phyloP scores from a whole-genome alignment of 352 stramenopile genomes.

The Halophytophthora polymorphica region DNA sequence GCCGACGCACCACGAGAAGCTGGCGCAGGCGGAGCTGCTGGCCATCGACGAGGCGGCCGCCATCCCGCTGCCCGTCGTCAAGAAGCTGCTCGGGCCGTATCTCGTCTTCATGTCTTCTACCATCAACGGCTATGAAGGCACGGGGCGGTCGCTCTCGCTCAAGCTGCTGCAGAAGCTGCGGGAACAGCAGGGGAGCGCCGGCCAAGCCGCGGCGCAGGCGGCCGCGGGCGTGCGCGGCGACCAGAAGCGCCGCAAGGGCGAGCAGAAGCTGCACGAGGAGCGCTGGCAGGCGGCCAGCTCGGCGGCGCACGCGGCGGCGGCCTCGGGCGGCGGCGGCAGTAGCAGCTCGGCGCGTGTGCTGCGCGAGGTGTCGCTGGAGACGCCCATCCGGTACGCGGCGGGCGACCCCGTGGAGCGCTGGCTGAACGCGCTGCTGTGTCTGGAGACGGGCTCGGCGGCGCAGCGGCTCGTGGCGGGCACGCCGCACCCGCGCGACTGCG shows the following conservation, averaged over 20 bases:
- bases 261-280: conserved; percentile 96
- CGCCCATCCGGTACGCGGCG: conserved; percentile 96
- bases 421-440: conserved; percentile 97
- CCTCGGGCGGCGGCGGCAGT: conserved; percentile 19
- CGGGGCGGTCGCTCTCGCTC: conserved; percentile 96
- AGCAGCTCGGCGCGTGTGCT: conserved; percentile 75
- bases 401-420: conserved; percentile 97
- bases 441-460: conserved; percentile 87
- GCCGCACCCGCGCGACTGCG: conserved; percentile 94
- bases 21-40: conserved; percentile 97
- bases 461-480: conserved; percentile 91
- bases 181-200: conserved; percentile 87
- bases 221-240: conserved; percentile 82
- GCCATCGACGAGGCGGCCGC: conserved; percentile 99
- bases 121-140: conserved; percentile 99
- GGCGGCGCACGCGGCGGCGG: conserved; percentile 66
- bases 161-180: conserved; percentile 99
- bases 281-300: conserved; percentile 92
- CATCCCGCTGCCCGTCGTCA: conserved; percentile 98
- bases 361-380: conserved; percentile 94
- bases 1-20: conserved; percentile 94
- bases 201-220: conserved; percentile 49
- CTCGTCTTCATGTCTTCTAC: conserved; percentile 99
- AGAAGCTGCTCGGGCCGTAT: conserved; percentile 94
- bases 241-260: conserved; percentile 92